phyloP scores from a whole-genome alignment of 1,284 basidiomycete species.

The Clitocybe nebularis region DNA sequence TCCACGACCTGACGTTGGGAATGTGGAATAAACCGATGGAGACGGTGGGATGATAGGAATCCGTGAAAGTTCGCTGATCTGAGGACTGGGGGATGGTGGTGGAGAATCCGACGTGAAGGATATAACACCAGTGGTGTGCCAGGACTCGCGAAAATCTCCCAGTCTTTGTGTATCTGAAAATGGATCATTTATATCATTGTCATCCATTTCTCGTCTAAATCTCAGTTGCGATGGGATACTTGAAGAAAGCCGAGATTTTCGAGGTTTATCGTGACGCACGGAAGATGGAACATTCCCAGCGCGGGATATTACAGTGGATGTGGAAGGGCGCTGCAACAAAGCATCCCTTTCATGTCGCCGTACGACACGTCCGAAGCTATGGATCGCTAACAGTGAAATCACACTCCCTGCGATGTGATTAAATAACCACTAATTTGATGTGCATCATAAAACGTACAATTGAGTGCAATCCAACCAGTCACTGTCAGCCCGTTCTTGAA shows the following conservation, averaged over 20 bases:
- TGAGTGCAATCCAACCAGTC: slow-evolving; percentile 49
- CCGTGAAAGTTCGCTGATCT: slow-evolving; percentile 9
- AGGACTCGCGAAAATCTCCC: slow-evolving; percentile 17
- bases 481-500: slow-evolving; percentile 40
- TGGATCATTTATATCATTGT: slow-evolving; percentile 23
- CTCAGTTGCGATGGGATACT: slow-evolving; percentile 1
- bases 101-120: slow-evolving; percentile 7
- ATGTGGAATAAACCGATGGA: slow-evolving; percentile 2
- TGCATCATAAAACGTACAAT: slow-evolving; percentile 41
- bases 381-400: slow-evolving; percentile 54
- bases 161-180: slow-evolving; percentile 27
- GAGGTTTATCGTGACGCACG: slow-evolving; percentile 4
- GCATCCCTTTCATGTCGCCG: slow-evolving; percentile 60
- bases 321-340: slow-evolving; percentile 45
- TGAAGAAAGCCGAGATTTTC: slow-evolving; percentile 4
- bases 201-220: slow-evolving; percentile 10
- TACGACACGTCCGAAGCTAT: slow-evolving; percentile 60
- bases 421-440: not conserved
- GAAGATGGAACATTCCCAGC: slow-evolving; percentile 2
- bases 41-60: slow-evolving; percentile 9
- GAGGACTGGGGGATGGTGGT: not conserved
- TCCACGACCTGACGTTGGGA: slow-evolving; percentile 19
- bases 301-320: slow-evolving; percentile 27
- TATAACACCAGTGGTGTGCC: slow-evolving; percentile 12
- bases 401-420: slow-evolving; percentile 43